Evolutionary conservation across 2,329 filamentous ascomycete genomes (phyloP), one percentile per base, ranked within the genome.

Genomic region (Xylaria sp.): DNA sequence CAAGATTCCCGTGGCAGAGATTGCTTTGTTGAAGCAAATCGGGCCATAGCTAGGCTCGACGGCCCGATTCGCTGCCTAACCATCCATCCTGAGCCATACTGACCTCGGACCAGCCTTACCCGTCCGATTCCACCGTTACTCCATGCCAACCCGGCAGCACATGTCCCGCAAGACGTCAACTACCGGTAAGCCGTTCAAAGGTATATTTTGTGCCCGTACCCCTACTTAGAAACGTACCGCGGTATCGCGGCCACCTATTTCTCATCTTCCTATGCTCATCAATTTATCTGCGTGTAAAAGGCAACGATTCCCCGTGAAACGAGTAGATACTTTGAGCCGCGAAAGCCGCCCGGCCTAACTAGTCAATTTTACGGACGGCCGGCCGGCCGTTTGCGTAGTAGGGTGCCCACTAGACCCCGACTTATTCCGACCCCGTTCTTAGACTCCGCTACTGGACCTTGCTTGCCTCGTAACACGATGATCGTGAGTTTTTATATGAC

Each of bases 61-160:
- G 67, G 67, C 67, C 67, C 67, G 67, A 66, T 55, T 66, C 46
- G 50, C 56, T 48, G 37, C 61, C 50, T 46, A 69, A 52, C 51
- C 18, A 39, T 64, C 12, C 15, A 18, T 18, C 23, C 46, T 34
- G 12, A 15, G 34, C 32, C n/a, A 32, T 63, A 32, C 41, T 51
- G n/a, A 12, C 51, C 46, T 65, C 63, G 57, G 46, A 28, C 58
- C 58, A 63, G 63, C 63, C 63, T 69, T 55, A 66, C 52, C 63
- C 58, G 58, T 57, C 39, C n/a, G 23, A 23, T 64, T 28, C 41
- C n/a, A 55, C 15, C 18, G 5, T 20, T 48, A 34, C 60, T 61
- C 56, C 61, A 44, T 44, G 32, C n/a, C 20, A 64, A 37, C 15
- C 54, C 54, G 50, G 25, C 6, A 50, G 34, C 20, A 23, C 25